Base-by-base conservation (phyloP, 2,329 filamentous ascomycete genomes). In the Colletotrichum truncatum region DNA sequence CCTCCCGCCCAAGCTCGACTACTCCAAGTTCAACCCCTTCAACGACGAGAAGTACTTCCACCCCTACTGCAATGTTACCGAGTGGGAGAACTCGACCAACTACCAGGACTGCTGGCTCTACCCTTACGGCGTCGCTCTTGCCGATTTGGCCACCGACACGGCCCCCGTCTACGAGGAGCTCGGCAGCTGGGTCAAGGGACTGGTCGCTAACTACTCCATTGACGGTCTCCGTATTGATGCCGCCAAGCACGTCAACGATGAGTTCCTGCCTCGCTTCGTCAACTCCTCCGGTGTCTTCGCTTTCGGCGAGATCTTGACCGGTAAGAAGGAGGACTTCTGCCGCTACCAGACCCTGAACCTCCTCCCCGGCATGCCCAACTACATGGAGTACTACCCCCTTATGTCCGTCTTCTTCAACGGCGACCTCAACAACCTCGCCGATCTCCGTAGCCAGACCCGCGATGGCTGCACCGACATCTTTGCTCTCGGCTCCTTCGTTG, bases 191-290 rank as follows among this genome's bases (percentile, higher is more conserved):
- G 80, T 92, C 70, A 74, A 73, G 21, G 77, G 78, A 48, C 78
- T 91, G 1, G 84, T 91, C 2, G 73, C 80, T 4, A 86, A 89
- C 68, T 92, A 90, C 71, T 81, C 79, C 16, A 88, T 91, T 78
- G 87, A 88, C 71, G 86, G 87, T 5, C 78, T 89, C 7, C 85
- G 87, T 48, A 84, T 89, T 69, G 87, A 90, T 67, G 88, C 85
- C 0, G 86, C 87, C 67, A 88, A 87, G 75, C 86, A 90, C 72
- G 85, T 89, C n/a, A 81, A 88, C 66, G 83, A 85, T 64, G 80
- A 78, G 8, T 91, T 89, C 74, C 88, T 87, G 78, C 77, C 85
- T 0, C 74, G 71, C 0, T 91, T 90, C 69, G 76, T 81, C 25
- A 71, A 78, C 9, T 84, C 82, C 4, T 81, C 86, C 0, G 87